Evolutionary conservation across 2,329 filamentous ascomycete genomes (phyloP).

Genomic region (Diaporthe aspalathi): DNA sequence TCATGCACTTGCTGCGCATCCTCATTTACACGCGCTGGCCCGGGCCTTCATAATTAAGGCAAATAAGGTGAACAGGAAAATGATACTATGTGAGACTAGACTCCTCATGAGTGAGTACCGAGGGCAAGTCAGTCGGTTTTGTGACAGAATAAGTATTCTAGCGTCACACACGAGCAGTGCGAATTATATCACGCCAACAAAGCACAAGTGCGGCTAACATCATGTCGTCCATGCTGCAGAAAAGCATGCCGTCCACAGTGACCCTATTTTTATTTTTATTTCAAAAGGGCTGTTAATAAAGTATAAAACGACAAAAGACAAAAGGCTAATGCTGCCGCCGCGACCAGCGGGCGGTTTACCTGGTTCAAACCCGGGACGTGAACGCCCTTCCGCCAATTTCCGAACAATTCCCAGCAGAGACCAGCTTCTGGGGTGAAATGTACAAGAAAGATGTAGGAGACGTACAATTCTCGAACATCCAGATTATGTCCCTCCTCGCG

Average conservation of each 20-base stretch:
- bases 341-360: conserved; percentile 23
- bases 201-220: background rate
- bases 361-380: conserved; percentile 18
- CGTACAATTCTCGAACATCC: conserved; percentile 5
- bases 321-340: conserved; percentile 28
- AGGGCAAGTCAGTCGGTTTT: background rate
- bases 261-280: background rate
- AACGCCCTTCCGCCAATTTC: conserved; percentile 18
- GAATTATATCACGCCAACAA: background rate
- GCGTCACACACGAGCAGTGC: background rate
- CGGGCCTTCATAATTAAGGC: background rate
- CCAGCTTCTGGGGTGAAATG: conserved; percentile 26
- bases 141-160: background rate
- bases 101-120: background rate
- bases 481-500: background rate
- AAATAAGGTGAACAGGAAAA: no score
- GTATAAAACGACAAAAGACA: background rate
- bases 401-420: conserved; percentile 9
- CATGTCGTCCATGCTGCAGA: background rate
- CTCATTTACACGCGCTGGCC: background rate
- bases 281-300: conserved; percentile 1
- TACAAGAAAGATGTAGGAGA: conserved; percentile 30
- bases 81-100: background rate
- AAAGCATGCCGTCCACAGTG: background rate
- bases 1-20: background rate